phyloP scores from a whole-genome alignment of 1,284 basidiomycete species.

The Vanrija sp. region DNA sequence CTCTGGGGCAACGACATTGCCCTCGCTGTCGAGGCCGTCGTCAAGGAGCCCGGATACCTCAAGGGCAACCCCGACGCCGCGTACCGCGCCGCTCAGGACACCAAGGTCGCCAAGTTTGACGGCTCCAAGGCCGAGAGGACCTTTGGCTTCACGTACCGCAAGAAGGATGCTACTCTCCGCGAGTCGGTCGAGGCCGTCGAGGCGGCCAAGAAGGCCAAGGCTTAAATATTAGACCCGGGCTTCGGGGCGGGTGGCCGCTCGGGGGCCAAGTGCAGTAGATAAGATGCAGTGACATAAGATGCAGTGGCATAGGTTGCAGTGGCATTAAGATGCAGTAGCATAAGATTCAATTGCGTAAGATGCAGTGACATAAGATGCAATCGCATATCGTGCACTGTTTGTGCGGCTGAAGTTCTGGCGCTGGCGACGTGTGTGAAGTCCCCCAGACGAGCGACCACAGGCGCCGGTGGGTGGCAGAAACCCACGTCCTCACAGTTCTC shows the following conservation, averaged over 20 bases:
- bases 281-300: too few species aligned
- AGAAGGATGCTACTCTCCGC: conserved; percentile 16
- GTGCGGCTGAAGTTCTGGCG: too few species aligned
- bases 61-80: conserved; percentile 4
- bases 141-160: conserved; percentile 33
- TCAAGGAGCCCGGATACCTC: neutral
- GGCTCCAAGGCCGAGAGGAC: conserved; percentile 33
- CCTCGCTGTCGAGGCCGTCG: neutral
- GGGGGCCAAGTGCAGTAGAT: too few species aligned
- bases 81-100: neutral
- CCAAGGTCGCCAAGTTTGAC: conserved; percentile 16
- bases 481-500: too few species aligned
- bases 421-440: too few species aligned
- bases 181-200: conserved; percentile 13
- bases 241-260: neutral
- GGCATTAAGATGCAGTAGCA: too few species aligned
- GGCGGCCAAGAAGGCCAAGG: neutral
- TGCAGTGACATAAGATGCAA: too few species aligned
- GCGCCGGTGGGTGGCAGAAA: too few species aligned
- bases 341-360: too few species aligned
- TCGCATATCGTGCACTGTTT: too few species aligned
- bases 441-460: too few species aligned
- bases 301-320: too few species aligned
- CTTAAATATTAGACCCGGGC: neutral
- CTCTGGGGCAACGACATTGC: neutral